Base-by-base conservation (phyloP, 2,329 filamentous ascomycete species). In the Penicillium hordei region DNA sequence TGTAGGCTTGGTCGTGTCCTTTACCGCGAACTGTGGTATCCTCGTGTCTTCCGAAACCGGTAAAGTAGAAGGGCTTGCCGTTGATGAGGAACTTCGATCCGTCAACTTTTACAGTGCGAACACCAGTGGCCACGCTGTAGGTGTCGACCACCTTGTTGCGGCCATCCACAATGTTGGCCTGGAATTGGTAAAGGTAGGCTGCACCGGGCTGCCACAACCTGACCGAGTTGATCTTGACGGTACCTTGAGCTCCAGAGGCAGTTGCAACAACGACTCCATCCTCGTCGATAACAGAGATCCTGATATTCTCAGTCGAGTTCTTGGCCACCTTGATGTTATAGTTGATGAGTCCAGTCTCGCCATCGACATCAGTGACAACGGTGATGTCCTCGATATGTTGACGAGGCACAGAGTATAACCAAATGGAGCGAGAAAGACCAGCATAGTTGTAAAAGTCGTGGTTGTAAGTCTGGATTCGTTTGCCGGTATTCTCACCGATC, bases 381-480 rank as follows among this genome's bases (percentile, higher is more conserved):
- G 57, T 65, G n/a, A 70, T 61, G 39, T 70, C 69, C 17, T 57
- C 42, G 38, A 72, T 59, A 19, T 52, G 61, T 2, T 60, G 52
- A 0, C 38, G 23, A 9, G 70, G 68, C 2, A 71, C 65, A 12
- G 58, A 61, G 31, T 65, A 72, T 1, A 72, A 38, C 57, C 60
- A 71, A 3, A 72, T 60, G 0, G 70, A 73, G 1, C 70, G 65
- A 1, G 66, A 62, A 19, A 72, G 60, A 15, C 70, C 70, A 2
- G 62, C 49, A 42, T 70, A 71, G 52, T 73, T 73, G 52, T 65
- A 71, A 42, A 72, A 73, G 52, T 71, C 70, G 53, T 72, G 68
- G 36, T 68, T 62, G 29, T 71, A 71, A 9, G 52, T 48, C 54
- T 72, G 66, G 17, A 59, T 59, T 13, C 55, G 60, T 36, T 57